Conservation (phyloP, 2,329 filamentous ascomycete species). For the Fusarium nanum region DNA sequence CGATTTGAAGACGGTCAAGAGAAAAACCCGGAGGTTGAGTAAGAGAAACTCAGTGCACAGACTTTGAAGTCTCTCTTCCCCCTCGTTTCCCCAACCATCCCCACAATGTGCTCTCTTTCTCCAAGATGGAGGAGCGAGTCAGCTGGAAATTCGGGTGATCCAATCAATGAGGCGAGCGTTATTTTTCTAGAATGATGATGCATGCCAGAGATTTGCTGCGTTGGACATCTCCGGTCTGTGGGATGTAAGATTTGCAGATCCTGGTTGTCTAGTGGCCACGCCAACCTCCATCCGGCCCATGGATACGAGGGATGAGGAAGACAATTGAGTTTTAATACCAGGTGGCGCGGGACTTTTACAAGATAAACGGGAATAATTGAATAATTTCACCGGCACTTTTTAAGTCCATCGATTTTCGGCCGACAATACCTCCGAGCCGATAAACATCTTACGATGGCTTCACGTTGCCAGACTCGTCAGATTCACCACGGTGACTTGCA, state of each 20-base stretch:
- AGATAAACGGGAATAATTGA: slow-evolving; percentile 8
- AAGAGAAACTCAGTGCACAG: slow-evolving; percentile 9
- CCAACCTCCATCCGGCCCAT: not conserved
- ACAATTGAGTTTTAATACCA: not conserved
- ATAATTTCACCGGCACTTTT: not conserved
- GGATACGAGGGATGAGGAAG: not conserved
- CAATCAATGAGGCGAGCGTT: slow-evolving; percentile 1
- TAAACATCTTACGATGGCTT: slow-evolving; percentile 16
- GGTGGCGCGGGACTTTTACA: not conserved
- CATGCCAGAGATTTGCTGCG: not conserved
- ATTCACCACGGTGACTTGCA: slow-evolving; percentile 5
- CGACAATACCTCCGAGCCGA: slow-evolving; percentile 1
- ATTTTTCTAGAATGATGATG: slow-evolving; percentile 16
- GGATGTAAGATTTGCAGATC: not conserved
- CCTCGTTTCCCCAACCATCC: slow-evolving; percentile 35
- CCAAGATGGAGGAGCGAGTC: slow-evolving; percentile 21
- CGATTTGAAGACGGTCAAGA: slow-evolving; percentile 20
- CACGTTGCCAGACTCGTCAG: not conserved
- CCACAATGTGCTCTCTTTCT: slow-evolving; percentile 27
- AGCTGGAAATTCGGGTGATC: not conserved
- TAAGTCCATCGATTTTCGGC: not conserved
- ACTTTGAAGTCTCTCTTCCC: not conserved
- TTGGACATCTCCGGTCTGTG: not conserved
- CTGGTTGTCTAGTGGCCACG: not conserved
- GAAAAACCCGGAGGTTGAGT: slow-evolving; percentile 29